phyloP scores from a whole-genome alignment of 2,329 filamentous ascomycete species.

The Pseudogymnoascus destructans region DNA sequence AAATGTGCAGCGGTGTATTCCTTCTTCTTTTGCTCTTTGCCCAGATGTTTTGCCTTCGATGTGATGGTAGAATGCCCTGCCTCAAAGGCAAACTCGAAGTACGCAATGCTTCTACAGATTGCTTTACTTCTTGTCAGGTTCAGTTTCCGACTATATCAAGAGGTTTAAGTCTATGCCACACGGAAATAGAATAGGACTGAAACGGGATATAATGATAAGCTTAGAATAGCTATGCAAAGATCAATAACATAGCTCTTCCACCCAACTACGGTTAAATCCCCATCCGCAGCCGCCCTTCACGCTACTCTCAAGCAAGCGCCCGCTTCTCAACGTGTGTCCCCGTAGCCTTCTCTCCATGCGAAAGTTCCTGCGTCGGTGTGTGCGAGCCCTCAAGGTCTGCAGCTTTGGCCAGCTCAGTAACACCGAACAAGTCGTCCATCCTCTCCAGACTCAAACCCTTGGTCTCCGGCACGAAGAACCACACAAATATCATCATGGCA shows the following conservation, averaged over 20 bases:
- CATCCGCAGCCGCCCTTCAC: not conserved
- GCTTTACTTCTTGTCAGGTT: not conserved
- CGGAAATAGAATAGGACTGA: not conserved
- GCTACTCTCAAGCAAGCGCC: not conserved
- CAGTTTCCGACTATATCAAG: not conserved
- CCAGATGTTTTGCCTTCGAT: not conserved
- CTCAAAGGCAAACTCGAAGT: not conserved
- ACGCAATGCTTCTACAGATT: not conserved
- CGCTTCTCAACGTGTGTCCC: not conserved
- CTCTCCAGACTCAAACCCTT: conserved; percentile 48
- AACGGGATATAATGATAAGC: not conserved
- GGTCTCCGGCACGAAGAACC: conserved; percentile 44
- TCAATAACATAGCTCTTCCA: not conserved
- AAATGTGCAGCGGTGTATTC: too few relatives aligned
- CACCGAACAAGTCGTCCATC: conserved; percentile 54
- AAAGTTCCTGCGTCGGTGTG: not conserved
- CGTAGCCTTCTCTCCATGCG: not conserved
- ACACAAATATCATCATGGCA: conserved; percentile 37
- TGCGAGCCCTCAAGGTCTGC: not conserved
- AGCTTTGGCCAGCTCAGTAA: conserved; percentile 34
- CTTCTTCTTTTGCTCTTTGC: not conserved
- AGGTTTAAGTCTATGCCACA: not conserved
- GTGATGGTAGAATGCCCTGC: not conserved
- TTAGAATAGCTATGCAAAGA: not conserved
- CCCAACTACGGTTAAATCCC: not conserved